Conservation (phyloP, 2,329 filamentous ascomycete species). For the Tympanopsis confertula region DNA sequence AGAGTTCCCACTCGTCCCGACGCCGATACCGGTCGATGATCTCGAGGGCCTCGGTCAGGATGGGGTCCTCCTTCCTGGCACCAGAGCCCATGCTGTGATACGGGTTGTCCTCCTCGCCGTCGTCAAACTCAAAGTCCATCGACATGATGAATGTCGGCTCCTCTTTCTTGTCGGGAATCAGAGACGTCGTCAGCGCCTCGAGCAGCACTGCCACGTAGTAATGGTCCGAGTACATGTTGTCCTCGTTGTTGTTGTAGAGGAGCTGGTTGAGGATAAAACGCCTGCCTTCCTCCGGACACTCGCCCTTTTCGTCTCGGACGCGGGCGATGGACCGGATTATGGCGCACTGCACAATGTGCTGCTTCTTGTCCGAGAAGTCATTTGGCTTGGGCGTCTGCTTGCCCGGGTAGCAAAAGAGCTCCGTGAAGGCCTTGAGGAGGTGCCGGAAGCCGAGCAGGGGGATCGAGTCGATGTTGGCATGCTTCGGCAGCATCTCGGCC, state of each 20-base stretch:
- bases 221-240: constrained; percentile 43
- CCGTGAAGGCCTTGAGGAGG: constrained; percentile 73
- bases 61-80: constrained; percentile 34
- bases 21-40: constrained; percentile 52
- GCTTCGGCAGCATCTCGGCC: constrained; percentile 64
- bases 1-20: constrained; percentile 56
- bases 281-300: constrained; percentile 68
- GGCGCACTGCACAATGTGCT: constrained; percentile 73
- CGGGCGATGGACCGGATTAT: constrained; percentile 72
- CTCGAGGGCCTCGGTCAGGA: constrained; percentile 42
- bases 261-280: constrained; percentile 80
- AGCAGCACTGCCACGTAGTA: constrained; percentile 1
- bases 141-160: constrained; percentile 66
- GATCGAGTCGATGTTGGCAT: constrained; percentile 58
- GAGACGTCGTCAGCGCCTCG: constrained; percentile 5
- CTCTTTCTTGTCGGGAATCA: constrained; percentile 81
- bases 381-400: constrained; percentile 75
- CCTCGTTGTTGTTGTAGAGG: constrained; percentile 86
- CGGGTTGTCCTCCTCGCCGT: constrained; percentile 17
- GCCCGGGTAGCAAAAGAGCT: constrained; percentile 75
- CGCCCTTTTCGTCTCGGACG: constrained; percentile 64
- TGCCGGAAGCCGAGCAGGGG: constrained; percentile 74
- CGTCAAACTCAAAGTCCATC: constrained; percentile 40
- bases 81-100: constrained; percentile 27
- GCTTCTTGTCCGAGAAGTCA: constrained; percentile 76